phyloP scores from a whole-genome alignment of 768 basidiomycete genomes.

The Lepiota brunneoincarnata region DNA sequence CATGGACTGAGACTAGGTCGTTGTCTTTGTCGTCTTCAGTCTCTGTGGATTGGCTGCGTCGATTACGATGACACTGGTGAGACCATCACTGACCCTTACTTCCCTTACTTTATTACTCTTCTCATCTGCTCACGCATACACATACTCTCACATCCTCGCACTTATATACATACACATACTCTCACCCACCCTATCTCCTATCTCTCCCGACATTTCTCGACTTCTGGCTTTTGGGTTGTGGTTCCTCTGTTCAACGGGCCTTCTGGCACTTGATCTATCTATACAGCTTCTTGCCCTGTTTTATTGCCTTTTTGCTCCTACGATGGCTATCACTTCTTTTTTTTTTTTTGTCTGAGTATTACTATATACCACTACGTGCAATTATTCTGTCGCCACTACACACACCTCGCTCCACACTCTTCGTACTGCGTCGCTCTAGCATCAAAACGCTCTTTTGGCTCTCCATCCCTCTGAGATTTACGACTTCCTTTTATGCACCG shows the following conservation, averaged over 20 bases:
- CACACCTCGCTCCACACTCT: conserved; percentile 6
- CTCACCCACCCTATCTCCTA: background rate
- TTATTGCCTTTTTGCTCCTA: background rate
- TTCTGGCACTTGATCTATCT: conserved; percentile 8
- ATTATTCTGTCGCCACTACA: background rate
- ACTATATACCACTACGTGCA: conserved; percentile 1
- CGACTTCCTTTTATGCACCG: too few species aligned
- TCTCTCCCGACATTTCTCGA: background rate
- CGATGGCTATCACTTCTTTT: conserved; percentile 21
- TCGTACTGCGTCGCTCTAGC: background rate
- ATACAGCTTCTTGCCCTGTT: background rate
- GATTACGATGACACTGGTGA: too few species aligned
- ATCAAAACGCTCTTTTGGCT: conserved; percentile 1
- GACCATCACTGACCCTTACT: background rate
- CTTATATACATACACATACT: background rate
- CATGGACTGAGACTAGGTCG: background rate
- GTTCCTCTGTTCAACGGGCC: background rate
- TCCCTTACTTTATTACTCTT: background rate
- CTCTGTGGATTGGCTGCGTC: background rate
- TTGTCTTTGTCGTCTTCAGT: background rate
- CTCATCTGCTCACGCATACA: background rate
- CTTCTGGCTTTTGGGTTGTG: conserved; percentile 2
- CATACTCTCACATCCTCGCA: background rate
- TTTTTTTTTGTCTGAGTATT: conserved; percentile 15
- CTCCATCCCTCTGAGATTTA: conserved; percentile 6